phyloP scores from a whole-genome alignment of 2,329 filamentous ascomycete genomes.

The Diplodia scrobiculata region DNA sequence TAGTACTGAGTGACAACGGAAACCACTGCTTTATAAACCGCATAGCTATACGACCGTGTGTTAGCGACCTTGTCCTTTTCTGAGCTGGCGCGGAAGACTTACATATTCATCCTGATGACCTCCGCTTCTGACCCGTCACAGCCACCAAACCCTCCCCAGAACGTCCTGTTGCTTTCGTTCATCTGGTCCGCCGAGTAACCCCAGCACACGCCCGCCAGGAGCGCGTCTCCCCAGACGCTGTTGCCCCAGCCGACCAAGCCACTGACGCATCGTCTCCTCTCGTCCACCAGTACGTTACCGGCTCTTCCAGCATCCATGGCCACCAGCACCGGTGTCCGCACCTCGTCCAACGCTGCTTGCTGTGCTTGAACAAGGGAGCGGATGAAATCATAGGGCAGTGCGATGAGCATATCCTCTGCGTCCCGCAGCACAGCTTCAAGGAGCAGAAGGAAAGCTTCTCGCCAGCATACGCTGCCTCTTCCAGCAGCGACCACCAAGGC shows the following conservation, averaged over 20 bases:
- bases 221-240: constrained; percentile 59
- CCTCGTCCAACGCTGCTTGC: constrained; percentile 52
- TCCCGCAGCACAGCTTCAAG: constrained; percentile 59
- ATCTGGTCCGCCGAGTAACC: constrained; percentile 40
- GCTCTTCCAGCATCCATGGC: constrained; percentile 53
- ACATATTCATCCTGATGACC: constrained; percentile 48
- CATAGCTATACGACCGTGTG: constrained; percentile 44
- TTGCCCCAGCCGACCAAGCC: constrained; percentile 58
- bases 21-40: constrained; percentile 48
- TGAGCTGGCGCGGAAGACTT: constrained; percentile 33
- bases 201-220: constrained; percentile 54
- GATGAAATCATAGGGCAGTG: constrained; percentile 59
- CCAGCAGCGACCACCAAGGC: constrained; percentile 51
- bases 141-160: constrained; percentile 49
- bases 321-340: constrained; percentile 56
- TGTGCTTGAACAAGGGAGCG: constrained; percentile 49
- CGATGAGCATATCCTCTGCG: constrained; percentile 61
- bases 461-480: constrained; percentile 55
- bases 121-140: constrained; percentile 39
- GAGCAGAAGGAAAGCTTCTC: constrained; percentile 55
- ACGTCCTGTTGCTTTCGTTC: constrained; percentile 35
- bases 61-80: constrained; percentile 4
- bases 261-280: constrained; percentile 51
- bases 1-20: constrained; percentile 51
- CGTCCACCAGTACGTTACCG: constrained; percentile 57